Evolutionary conservation across 352 stramenopile genomes (phyloP), one percentile per base, ranked within the genome.

Genomic region (Phytophthora syringae): DNA sequence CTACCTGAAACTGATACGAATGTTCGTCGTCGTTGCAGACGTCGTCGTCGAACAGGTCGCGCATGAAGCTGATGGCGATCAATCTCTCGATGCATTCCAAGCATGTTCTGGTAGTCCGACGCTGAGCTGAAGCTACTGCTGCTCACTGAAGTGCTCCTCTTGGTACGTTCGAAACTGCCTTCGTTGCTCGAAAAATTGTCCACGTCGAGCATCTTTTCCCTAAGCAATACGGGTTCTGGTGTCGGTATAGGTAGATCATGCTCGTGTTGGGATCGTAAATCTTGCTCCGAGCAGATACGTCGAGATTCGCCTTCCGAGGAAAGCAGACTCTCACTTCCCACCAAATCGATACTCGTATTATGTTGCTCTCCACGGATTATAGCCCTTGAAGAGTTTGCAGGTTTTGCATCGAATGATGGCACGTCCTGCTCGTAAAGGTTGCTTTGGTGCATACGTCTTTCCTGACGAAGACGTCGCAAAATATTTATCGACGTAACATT

Each of bases 391-490:
- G 1, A 7, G 7, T 36, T 36, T 15, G 47, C 18, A 5, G 15
- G 1, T 22, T 58, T 30, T 16, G 56, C 20, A 0, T 13, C 25
- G 15, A 27, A 15, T 44, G 52, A 37, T n/a, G 42, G 43, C 9
- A 5, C 2, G 61, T 24, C 53, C 25, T 57, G 63, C 18, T 24
- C 34, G 30, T 25, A 7, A 24, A 51, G 42, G 20, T 6, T 45
- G 18, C 4, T 47, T 61, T 50, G 53, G 16, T 64, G 32, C 34
- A 37, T 40, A 32, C 54, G 64, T 10, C 62, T 67, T 30, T 80
- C 52, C 13, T 72, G 65, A 21, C 70, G 66, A 48, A 70, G 44
- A 27, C 37, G 64, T 21, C 67, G 68, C 36, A 77, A 57, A 39
- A 77, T 55, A 21, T 52, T n/a, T 15, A 71, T 67, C 7, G 59